A percentile compares a stretch with the other conserved stretches of the same genome.
Conservation (phyloP, 2,329 filamentous ascomycete genomes). For the Pseudocercospora eumusae region DNA sequence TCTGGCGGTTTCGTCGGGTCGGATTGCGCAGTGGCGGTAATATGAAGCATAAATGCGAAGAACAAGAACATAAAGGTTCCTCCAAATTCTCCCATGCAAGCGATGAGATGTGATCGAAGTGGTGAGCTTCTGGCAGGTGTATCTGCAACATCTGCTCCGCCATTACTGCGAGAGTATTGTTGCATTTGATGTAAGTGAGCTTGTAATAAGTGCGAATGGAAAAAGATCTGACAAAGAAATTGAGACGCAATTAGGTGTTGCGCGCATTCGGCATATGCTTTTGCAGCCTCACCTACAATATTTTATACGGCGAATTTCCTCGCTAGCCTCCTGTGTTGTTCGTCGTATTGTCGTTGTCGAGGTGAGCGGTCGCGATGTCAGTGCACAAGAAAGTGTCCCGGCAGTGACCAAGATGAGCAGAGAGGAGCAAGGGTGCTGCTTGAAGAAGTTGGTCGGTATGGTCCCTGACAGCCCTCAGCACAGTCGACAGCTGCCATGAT, state of each 20-base stretch:
- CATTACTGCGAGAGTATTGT: not conserved
- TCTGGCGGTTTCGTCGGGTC: conserved; percentile 25
- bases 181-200: not conserved
- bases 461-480: not conserved
- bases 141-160: not conserved
- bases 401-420: not conserved
- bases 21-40: conserved; percentile 32
- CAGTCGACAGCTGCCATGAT: not conserved
- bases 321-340: conserved; percentile 2
- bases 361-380: not conserved
- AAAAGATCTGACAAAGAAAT: not conserved
- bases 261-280: not conserved
- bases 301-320: not conserved
- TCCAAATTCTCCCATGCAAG: conserved; percentile 38
- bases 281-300: not conserved
- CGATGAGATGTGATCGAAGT: conserved; percentile 29
- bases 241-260: not conserved
- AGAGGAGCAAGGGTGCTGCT: not conserved
- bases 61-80: conserved; percentile 42
- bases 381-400: not conserved
- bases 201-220: not conserved
- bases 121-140: not conserved
- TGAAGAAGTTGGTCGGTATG: conserved; percentile 5
- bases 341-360: conserved; percentile 4
- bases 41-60: conserved; percentile 37